phyloP scores from a whole-genome alignment of 371 early-diverging fungal genomes.

The Batkoa obscura region DNA sequence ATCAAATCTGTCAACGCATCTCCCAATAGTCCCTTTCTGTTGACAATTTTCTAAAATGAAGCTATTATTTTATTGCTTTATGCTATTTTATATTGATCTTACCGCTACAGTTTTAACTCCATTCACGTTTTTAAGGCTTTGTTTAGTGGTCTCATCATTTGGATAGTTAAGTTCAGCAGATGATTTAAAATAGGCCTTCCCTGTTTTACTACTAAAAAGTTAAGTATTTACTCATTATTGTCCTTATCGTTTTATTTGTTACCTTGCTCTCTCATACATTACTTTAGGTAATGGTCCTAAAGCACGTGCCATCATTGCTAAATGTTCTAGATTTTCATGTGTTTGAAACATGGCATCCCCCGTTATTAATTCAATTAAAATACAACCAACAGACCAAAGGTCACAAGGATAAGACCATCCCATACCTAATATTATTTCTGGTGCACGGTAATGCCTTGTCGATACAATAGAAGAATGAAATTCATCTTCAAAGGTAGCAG shows the following conservation, averaged over 20 bases:
- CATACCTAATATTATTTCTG: conserved; percentile 82
- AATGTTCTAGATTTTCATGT: conserved; percentile 61
- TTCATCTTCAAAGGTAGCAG: conserved; percentile 83
- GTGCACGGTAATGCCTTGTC: conserved; percentile 92
- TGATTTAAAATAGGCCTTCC: too few species aligned
- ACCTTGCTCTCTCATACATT: conserved; percentile 19
- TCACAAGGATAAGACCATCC: conserved; percentile 95
- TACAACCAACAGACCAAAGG: conserved; percentile 95
- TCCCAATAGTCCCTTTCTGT: too few species aligned
- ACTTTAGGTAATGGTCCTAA: conserved; percentile 26
- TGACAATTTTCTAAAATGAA: too few species aligned
- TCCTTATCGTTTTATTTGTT: background rate
- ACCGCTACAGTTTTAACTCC: too few species aligned
- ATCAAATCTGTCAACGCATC: background rate
- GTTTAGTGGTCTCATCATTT: too few species aligned
- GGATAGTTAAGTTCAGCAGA: too few species aligned
- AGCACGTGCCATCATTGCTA: conserved; percentile 54
- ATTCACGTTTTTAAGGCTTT: too few species aligned
- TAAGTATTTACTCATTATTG: too few species aligned
- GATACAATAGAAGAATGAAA: conserved; percentile 77
- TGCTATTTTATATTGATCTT: too few species aligned
- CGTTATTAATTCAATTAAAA: conserved; percentile 79
- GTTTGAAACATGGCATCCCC: conserved; percentile 92
- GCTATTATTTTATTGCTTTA: too few species aligned
- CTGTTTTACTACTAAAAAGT: too few species aligned